These are phyloP conservation scores for Trypanosoma platydactyli DNA, from an alignment of 208 protist species.

Conservation along the genomic window DNA sequence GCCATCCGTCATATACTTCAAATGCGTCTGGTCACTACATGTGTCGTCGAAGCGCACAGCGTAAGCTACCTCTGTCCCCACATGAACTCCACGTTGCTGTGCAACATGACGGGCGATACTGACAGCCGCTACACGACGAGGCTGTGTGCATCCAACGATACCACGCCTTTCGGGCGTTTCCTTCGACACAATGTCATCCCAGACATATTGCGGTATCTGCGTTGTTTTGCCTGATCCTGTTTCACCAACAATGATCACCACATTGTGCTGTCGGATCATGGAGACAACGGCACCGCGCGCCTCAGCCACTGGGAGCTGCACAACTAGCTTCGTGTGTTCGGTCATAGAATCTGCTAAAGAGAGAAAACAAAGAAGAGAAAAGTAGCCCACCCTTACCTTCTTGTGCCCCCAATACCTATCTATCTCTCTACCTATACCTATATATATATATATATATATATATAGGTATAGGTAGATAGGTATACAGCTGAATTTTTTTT, in stretches of 20 bases:
- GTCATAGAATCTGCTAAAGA: not conserved
- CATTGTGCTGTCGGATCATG: constrained; percentile 77
- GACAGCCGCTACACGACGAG: constrained; percentile 96
- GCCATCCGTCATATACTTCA: constrained; percentile 97
- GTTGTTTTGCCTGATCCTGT: constrained; percentile 94
- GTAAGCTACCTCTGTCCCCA: constrained; percentile 92
- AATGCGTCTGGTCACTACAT: constrained; percentile 69
- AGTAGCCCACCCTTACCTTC: not conserved
- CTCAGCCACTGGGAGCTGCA: constrained; percentile 72
- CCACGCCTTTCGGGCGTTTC: constrained; percentile 23
- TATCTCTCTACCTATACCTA: no score
- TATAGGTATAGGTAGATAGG: not conserved
- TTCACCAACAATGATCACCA: constrained; percentile 92
- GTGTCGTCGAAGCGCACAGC: constrained; percentile 95
- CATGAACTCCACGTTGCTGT: constrained; percentile 71
- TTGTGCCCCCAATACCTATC: no score
- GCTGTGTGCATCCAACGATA: constrained; percentile 95
- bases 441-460: constrained; percentile 1
- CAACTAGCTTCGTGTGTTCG: not conserved
- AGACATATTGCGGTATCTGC: constrained; percentile 94
- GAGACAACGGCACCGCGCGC: constrained; percentile 73
- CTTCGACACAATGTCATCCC: constrained; percentile 78
- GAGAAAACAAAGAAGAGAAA: constrained; percentile 10
- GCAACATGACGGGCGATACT: constrained; percentile 94
- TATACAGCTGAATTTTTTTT: not conserved